Evolutionary conservation across 257 asterid genomes (phyloP), one percentile per base, ranked within the genome.

Genomic region (Rhazya stricta): DNA sequence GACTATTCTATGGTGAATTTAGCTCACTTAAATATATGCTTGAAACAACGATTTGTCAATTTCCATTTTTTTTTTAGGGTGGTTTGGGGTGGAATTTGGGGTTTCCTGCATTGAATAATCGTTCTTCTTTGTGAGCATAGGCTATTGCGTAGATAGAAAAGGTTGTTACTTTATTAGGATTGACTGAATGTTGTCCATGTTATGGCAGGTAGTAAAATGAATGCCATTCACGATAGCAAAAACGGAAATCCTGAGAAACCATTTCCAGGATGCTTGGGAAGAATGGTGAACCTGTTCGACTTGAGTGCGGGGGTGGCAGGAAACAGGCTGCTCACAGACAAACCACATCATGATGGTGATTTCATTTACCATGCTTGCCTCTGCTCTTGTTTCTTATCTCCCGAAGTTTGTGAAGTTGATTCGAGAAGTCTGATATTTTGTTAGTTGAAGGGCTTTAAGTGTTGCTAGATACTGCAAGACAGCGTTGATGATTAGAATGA

Each of bases 241-340:
- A 66, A 37, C 37, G 71, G 71, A 21, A 69, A 74, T 72, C 79
- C 77, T 76, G 96, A 88, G 82, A 83, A 83, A 77, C 79, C 90
- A 41, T 77, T 87, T 76, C 89, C 96, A 36, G 96, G 97, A 79
- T 91, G 97, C 85, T 80, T 92, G 91, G 99, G 99, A 79, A 87
- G 89, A 82, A 86, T 88, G 96, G 98, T 89, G 82, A 92, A 89
- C 81, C 87, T 92, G 84, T 92, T 91, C 50, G 96, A 92, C 80
- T 74, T 91, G 89, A 87, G 88, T 80, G 80, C 80, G 39, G 96
- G 94, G 81, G 86, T 78, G 58, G 39, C 96, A 43, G 77, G 94
- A 79, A 89, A 87, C 81, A 85, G 74, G 83, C 88, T 89, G 83
- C 96, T 95, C 66, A 84, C 89, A 3, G 96, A 91, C 84, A 91